A percentile compares a stretch with the other conserved stretches of the same genome.
Evolutionary conservation across 371 early-diverging fungal genomes (phyloP).

Genomic region (Syncephalastrum contaminatum): DNA sequence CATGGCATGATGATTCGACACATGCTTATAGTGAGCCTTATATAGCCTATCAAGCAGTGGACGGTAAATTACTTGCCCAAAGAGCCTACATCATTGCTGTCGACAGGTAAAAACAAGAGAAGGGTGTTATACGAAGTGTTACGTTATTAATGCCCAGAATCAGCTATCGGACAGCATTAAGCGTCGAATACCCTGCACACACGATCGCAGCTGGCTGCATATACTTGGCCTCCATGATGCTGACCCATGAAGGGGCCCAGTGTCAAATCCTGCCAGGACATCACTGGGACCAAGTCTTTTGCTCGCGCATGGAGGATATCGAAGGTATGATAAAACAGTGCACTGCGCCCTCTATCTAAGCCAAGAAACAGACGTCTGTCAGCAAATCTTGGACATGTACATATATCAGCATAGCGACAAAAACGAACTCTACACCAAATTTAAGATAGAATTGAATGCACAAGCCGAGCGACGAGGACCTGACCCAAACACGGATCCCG

Average conservation of each 20-base stretch:
- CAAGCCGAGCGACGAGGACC: conserved; percentile 38
- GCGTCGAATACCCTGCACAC: conserved; percentile 64
- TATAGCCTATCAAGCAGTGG: conserved; percentile 28
- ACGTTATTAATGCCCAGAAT: neutral
- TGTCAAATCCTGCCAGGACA: conserved; percentile 23
- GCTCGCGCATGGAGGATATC: conserved; percentile 54
- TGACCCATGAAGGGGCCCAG: conserved; percentile 27
- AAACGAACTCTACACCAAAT: conserved; percentile 41
- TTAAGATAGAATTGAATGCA: conserved; percentile 57
- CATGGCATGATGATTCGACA: neutral
- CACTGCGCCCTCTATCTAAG: too few species aligned
- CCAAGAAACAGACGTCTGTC: conserved; percentile 48
- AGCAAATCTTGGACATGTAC: conserved; percentile 57
- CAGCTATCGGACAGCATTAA: conserved; percentile 58
- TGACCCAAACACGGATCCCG: conserved; percentile 33
- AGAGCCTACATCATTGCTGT: conserved; percentile 54
- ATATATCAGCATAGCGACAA: conserved; percentile 38
- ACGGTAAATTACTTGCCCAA: conserved; percentile 45
- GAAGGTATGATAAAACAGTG: conserved; percentile 45
- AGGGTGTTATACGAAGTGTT: neutral
- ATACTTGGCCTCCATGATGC: conserved; percentile 51
- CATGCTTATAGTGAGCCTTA: too few species aligned
- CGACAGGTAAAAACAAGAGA: conserved; percentile 35
- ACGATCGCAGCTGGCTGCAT: conserved; percentile 66
- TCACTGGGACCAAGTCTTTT: conserved; percentile 48